A percentile compares a stretch with the other conserved stretches of the same genome.
phyloP scores from a whole-genome alignment of 768 basidiomycete genomes.

The Lactarius vividus region DNA sequence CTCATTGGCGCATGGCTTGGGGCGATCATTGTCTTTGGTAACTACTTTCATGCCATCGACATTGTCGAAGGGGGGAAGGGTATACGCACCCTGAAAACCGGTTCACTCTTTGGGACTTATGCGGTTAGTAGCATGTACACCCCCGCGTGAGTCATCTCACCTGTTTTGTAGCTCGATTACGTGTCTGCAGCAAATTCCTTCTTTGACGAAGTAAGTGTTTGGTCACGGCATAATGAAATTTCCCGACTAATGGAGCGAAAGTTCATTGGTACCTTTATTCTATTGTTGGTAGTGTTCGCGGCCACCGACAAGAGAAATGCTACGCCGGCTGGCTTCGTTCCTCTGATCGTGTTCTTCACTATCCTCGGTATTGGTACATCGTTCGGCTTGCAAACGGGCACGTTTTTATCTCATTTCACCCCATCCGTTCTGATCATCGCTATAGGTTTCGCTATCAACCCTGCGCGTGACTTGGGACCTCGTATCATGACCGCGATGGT shows the following conservation, averaged over 20 bases:
- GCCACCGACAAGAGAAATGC: conserved; percentile 52
- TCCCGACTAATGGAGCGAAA: conserved; percentile 30
- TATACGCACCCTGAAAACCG: conserved; percentile 58
- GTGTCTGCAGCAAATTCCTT: conserved; percentile 45
- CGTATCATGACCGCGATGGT: conserved; percentile 67
- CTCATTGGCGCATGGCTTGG: conserved; percentile 59
- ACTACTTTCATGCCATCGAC: conserved; percentile 67
- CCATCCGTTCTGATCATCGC: neutral
- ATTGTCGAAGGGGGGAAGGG: conserved; percentile 54
- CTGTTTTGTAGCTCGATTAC: conserved; percentile 36
- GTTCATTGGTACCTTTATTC: conserved; percentile 54
- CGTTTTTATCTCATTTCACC: neutral
- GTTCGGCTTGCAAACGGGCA: conserved; percentile 59
- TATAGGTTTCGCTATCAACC: conserved; percentile 60
- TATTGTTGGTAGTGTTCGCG: conserved; percentile 53
- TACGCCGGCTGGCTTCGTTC: conserved; percentile 49
- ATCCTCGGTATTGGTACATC: conserved; percentile 57
- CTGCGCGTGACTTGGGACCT: conserved; percentile 71
- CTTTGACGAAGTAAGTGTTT: conserved; percentile 42
- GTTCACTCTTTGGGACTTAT: conserved; percentile 57
- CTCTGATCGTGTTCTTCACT: conserved; percentile 53
- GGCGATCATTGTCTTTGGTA: conserved; percentile 55
- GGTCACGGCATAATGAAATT: neutral
- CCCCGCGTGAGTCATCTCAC: conserved; percentile 12
- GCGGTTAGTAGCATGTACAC: conserved; percentile 41